Base-by-base conservation (phyloP, 1,284 basidiomycete species). In the Trametes polyzona region DNA sequence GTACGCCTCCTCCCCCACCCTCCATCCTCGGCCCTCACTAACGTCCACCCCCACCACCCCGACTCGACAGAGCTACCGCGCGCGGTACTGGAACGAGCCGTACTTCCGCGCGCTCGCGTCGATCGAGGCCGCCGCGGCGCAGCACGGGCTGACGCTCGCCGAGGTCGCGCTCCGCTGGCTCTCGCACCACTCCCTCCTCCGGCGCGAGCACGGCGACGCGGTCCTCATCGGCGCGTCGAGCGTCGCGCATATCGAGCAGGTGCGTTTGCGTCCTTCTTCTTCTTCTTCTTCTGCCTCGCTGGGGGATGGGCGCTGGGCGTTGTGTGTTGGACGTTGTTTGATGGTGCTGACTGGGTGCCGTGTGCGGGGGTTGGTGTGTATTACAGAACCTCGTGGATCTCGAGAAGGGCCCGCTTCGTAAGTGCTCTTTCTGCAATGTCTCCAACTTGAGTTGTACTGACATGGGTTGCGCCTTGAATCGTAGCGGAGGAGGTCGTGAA, bases 321-420 rank as follows among this genome's bases (percentile, higher is more conserved):
- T 4, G 33, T 35, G 30, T 16, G 16, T 32, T 32, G 10, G 33
- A 35, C 12, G 4, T 35, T 5, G 3, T 5, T 14, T 12, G 33
- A 35, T 7, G 4, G 40, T 21, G 16, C 40, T 41, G 11, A 41
- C 40, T 23, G 24, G 24, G 14, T 24, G 21, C 23, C 23, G 24
- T n/a, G 29, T n/a, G n/a, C n/a, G n/a, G n/a, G n/a, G n/a, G n/a
- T n/a, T n/a, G n/a, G n/a, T n/a, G n/a, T n/a, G n/a, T n/a, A n/a
- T n/a, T n/a, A n/a, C 58, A 81, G 78, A 86, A 84, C 59, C 63
- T 84, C 41, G 29, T 74, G 19, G 83, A 84, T 61, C 67, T 84
- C 21, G 83, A 84, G 69, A 84, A 86, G 63, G 83, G 82, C 0
- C 81, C 82, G 3, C 65, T 83, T 53, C 79, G 80, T 81, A 60